These are phyloP conservation scores for Colletotrichum acutatum DNA, from an alignment of 2,329 filamentous ascomycete genomes.

Conservation along the genomic window DNA sequence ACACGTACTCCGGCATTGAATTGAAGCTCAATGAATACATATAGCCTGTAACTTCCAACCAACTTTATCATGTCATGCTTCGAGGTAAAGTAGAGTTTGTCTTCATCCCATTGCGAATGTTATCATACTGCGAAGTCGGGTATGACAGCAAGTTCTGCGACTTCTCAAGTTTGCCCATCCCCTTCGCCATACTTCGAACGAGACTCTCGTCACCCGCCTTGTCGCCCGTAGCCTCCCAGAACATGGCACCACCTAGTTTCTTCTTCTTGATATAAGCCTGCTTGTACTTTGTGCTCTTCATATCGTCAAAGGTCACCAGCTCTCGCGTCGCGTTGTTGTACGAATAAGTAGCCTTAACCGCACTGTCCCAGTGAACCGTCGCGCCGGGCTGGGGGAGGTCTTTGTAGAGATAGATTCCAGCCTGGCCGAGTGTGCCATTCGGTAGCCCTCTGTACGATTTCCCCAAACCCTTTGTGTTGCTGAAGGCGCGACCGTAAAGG, in stretches of 20 bases:
- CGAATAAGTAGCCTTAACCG: constrained; percentile 75
- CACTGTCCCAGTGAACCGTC: constrained; percentile 65
- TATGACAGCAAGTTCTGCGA: constrained; percentile 23
- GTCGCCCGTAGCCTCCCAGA: constrained; percentile 84
- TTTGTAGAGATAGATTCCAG: constrained; percentile 84
- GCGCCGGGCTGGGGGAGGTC: constrained; percentile 73
- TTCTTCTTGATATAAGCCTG: constrained; percentile 70
- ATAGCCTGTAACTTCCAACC: no score
- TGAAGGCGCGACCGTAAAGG: constrained; percentile 55
- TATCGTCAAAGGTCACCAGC: constrained; percentile 79
- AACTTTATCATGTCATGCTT: no score
- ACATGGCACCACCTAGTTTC: constrained; percentile 82
- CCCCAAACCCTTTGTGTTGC: constrained; percentile 71
- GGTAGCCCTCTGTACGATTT: constrained; percentile 73
- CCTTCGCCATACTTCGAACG: constrained; percentile 13
- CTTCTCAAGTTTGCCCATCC: constrained; percentile 11
- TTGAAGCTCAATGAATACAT: no score
- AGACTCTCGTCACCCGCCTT: constrained; percentile 57
- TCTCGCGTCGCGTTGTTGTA: constrained; percentile 70
- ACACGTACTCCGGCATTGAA: no score
- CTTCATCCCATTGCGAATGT: constrained; percentile 19
- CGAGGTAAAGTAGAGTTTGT: background rate
- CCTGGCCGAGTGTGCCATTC: constrained; percentile 73
- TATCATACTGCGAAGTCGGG: constrained; percentile 22
- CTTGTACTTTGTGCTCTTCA: constrained; percentile 70